Base-by-base conservation (phyloP, 2,329 filamentous ascomycete species). In the Davidsoniella neocaledoniae region DNA sequence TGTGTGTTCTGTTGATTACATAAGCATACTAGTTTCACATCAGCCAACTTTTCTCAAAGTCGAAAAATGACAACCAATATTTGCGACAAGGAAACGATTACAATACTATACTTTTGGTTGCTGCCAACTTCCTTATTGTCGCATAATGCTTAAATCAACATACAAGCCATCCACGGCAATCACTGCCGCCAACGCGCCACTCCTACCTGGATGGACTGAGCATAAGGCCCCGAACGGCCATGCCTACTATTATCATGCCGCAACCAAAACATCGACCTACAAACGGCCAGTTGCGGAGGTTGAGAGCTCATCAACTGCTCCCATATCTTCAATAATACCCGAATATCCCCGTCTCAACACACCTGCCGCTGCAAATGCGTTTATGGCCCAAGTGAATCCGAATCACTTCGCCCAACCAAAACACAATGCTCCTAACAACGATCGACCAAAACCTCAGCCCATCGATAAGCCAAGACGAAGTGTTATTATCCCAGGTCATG, bases 171-270 rank as follows among this genome's bases (percentile, higher is more conserved):
- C 74, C 8, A 58, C 66, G 43, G 61, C 63, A 50, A 53, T 66
- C 6, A 56, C 57, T 16, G 61, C 66, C 8, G 46, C 42, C 5
- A 43, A 39, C 37, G 70, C 76, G 43, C 77, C 83, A 36, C 70
- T 95, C 1, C 81, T 80, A 25, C 71, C 80, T 41, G 87, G 86
- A 55, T 95, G 88, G 88, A 86, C 83, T n/a, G 85, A 94, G 64
- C 87, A 95, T 66, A 88, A 81, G 65, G 86, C 88, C 48, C 88
- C 87, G 5, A 81, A 82, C 46, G 86, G 86, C 4, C 87, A 94
- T 63, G 73, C 73, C 25, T 95, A 94, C 67, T 95, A 88, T 65
- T 91, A 93, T 68, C 82, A 94, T 66, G 70, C 79, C 43, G 70
- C 74, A 50, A 90, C 85, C 1, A 86, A 91, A 58, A 76, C 85